Evolutionary conservation across 2,329 filamentous ascomycete species (phyloP).

Genomic region (Rhexocercosporidium sp.): DNA sequence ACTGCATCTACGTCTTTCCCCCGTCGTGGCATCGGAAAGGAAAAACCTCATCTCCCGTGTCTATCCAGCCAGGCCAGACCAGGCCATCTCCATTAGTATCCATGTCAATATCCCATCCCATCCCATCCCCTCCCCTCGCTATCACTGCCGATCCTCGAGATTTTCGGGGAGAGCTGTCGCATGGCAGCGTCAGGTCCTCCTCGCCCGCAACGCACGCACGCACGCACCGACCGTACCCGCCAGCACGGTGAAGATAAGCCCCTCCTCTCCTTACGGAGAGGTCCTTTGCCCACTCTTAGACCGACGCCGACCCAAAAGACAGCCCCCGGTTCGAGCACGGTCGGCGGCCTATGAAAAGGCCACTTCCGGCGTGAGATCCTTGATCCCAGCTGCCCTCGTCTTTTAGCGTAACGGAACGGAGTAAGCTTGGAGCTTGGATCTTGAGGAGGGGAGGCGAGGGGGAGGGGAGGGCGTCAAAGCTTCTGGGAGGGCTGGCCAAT

Average conservation of each 20-base stretch:
- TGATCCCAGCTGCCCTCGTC: constrained; percentile 24
- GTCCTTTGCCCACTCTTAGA: no score
- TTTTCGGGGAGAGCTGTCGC: not conserved
- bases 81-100: no score
- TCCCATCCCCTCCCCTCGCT: not conserved
- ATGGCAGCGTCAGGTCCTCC: not conserved
- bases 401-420: not conserved
- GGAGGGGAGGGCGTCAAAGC: constrained; percentile 18
- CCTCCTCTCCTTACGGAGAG: no score
- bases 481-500: constrained; percentile 18
- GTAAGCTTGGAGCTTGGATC: no score
- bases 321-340: constrained; percentile 22
- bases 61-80: not conserved
- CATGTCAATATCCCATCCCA: no score
- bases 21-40: constrained; percentile 17
- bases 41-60: constrained; percentile 16
- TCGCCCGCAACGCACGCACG: no score
- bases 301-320: constrained; percentile 18
- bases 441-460: not conserved
- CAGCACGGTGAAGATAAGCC: constrained; percentile 12
- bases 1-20: not conserved
- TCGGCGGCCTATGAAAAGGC: constrained; percentile 28
- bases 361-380: constrained; percentile 24
- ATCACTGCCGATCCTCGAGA: not conserved
- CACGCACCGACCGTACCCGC: no score